Evolutionary conservation across 208 protist species (phyloP), one percentile per base, ranked within the genome.

Genomic region (Crithidia brevicula): DNA sequence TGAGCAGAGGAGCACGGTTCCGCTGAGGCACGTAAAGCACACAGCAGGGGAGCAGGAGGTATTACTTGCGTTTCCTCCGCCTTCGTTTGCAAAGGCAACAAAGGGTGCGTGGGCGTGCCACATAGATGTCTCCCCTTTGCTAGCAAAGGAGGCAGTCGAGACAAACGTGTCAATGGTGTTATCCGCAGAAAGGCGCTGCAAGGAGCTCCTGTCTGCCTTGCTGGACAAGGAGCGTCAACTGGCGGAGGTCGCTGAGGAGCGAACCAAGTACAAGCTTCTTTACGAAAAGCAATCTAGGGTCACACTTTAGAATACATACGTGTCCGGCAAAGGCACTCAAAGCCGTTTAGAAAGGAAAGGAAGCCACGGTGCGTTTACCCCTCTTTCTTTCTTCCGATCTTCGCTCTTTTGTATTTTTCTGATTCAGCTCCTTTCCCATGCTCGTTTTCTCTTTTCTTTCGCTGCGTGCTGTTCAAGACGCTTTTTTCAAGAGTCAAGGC

Each of bases 191-290:
- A 13, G 60, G 16, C 62, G 66, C 20, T 86, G 78, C 52, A 77
- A 70, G 46, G 88, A 94, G 72, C 64, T 94, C 23, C 58, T 94
- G 45, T 71, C 83, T 42, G 83, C 83, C 23, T 59, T 94, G 51
- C 69, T 92, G 30, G 83, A 90, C 51, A 94, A 92, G 49, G 88
- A 94, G 65, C 63, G 82, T 16, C 85, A 92, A 33, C 47, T 94
- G 8, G 74, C 81, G 18, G 66, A 82, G 49, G 36, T 93, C 1
- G 64, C 51, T 7, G 79, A 72, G 31, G 79, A 88, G 69, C 72
- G 73, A 30, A 77, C 77, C 31, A 59, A 25, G 20, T 77, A 75
- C 45, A 69, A 52, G 45, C 34, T 42, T 0, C 57, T 72, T 1
- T 70, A 67, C 49, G 70, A 72, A 40, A 33, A 47, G 13, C 57